Conservation (phyloP, 169 alveolate genomes). For the Cryptosporidium xiaoi region DNA sequence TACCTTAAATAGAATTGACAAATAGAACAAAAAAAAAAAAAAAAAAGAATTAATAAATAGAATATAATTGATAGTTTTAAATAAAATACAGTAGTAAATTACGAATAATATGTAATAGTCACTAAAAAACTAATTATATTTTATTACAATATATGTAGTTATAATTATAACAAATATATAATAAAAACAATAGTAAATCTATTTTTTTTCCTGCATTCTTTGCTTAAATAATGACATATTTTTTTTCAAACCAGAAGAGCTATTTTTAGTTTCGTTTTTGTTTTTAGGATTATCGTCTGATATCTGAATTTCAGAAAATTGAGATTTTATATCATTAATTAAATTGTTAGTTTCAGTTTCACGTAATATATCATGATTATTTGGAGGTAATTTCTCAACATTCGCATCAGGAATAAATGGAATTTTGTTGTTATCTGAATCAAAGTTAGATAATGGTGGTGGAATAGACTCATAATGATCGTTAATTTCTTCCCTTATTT, state of each 20-base stretch:
- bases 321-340: neutral
- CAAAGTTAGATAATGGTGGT: constrained; percentile 19
- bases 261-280: neutral
- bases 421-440: neutral
- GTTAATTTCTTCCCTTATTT: constrained; percentile 53
- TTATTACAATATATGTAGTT: neutral
- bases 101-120: no score
- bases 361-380: neutral
- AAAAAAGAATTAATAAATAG: no score
- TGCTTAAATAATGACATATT: constrained; percentile 41
- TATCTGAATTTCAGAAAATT: neutral
- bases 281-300: neutral
- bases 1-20: constrained; percentile 23
- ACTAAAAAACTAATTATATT: neutral
- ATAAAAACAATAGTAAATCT: neutral
- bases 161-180: neutral
- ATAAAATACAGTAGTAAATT: no score
- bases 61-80: no score
- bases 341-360: neutral
- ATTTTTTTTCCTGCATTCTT: constrained; percentile 36
- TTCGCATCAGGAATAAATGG: constrained; percentile 42
- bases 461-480: constrained; percentile 14
- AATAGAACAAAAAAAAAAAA: neutral
- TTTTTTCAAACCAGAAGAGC: no score
- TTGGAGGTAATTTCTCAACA: constrained; percentile 16